Evolutionary conservation across 148 eudicot genomes (phyloP).

Genomic region (Chenopodium album): DNA sequence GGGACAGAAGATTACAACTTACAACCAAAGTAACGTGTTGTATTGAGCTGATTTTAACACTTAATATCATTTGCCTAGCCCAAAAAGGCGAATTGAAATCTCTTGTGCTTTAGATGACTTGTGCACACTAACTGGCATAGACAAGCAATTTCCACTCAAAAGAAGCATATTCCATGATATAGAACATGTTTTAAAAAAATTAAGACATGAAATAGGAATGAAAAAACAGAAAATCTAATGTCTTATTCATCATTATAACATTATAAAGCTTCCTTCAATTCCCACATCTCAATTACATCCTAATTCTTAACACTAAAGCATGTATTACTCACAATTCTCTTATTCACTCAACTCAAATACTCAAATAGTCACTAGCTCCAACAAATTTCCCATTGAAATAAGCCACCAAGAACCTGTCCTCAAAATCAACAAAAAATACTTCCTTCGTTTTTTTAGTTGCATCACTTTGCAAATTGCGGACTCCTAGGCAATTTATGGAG

Average conservation of each 20-base stretch:
- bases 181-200: constrained; percentile 15
- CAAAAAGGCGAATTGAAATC: no score
- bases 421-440: constrained; percentile 53
- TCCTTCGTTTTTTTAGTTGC: no score
- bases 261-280: background rate
- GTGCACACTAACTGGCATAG: background rate
- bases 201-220: constrained; percentile 39
- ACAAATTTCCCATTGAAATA: constrained; percentile 52
- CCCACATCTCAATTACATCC: background rate
- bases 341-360: background rate
- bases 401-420: constrained; percentile 54
- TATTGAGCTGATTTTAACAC: no score
- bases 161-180: constrained; percentile 16
- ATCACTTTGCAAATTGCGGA: no score
- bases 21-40: no score
- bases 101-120: constrained; percentile 4
- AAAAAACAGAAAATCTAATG: constrained; percentile 29
- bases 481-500: no score
- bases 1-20: no score
- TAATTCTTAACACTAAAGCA: background rate
- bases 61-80: no score
- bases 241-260: background rate
- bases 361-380: constrained; percentile 35
- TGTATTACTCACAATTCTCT: background rate
- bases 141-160: constrained; percentile 4